Evolutionary conservation across 495 filamentous ascomycete species (phyloP).

Genomic region (Penicillium daleae): DNA sequence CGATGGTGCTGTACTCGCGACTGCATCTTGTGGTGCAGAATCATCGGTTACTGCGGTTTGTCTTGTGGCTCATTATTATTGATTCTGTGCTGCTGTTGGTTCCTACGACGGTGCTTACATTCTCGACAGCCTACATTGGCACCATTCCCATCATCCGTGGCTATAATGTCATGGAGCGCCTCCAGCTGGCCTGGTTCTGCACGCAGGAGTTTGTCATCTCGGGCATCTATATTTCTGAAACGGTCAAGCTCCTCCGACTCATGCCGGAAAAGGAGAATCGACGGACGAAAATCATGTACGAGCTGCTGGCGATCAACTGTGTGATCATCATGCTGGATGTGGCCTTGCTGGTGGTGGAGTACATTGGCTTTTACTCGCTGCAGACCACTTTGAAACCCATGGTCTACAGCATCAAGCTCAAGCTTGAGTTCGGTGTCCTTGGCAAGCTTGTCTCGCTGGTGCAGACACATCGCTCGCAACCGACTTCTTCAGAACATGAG

Average conservation of each 20-base stretch:
- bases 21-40: constrained; percentile 62
- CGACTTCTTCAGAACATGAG: constrained; percentile 40
- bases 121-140: constrained; percentile 40
- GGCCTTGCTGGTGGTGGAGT: constrained; percentile 59
- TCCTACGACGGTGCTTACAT: constrained; percentile 58
- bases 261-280: constrained; percentile 44
- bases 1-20: constrained; percentile 68
- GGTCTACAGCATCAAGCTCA: constrained; percentile 66
- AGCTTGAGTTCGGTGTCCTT: constrained; percentile 64
- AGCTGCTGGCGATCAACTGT: constrained; percentile 60
- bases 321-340: constrained; percentile 59
- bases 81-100: constrained; percentile 53
- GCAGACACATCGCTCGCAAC: constrained; percentile 35
- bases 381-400: constrained; percentile 60
- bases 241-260: constrained; percentile 47
- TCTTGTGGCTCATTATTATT: constrained; percentile 61
- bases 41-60: constrained; percentile 47
- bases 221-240: constrained; percentile 58
- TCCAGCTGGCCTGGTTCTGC: constrained; percentile 63
- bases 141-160: constrained; percentile 40
- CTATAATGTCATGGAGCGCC: constrained; percentile 59
- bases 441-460: constrained; percentile 46
- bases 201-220: constrained; percentile 63
- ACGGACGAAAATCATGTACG: constrained; percentile 50
- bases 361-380: constrained; percentile 53